Percentiles rank a stretch among this genome's conserved stretches.
phyloP scores from a whole-genome alignment of 2,329 filamentous ascomycete genomes.

The Rutstroemia sydowiana region DNA sequence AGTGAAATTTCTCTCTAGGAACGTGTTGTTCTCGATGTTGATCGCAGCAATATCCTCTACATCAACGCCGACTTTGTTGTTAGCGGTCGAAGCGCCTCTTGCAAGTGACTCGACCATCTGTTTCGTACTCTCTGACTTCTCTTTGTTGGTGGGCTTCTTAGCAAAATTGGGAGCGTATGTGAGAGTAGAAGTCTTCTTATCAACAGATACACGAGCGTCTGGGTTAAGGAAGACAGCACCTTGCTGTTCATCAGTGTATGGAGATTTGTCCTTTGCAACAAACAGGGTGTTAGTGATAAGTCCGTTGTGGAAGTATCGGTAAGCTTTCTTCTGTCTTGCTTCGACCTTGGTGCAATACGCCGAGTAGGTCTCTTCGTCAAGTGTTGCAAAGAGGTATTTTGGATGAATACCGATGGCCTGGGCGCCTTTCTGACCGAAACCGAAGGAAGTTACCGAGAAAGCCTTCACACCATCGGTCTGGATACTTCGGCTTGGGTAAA shows the following conservation, averaged over 20 bases:
- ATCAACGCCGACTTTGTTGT: conserved; percentile 85
- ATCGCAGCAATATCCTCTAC: conserved; percentile 82
- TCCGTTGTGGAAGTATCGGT: conserved; percentile 97
- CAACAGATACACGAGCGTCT: conserved; percentile 71
- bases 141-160: conserved; percentile 54
- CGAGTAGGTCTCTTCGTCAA: conserved; percentile 76
- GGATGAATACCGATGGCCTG: conserved; percentile 96
- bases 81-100: conserved; percentile 49
- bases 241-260: conserved; percentile 84
- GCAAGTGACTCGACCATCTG: conserved; percentile 74
- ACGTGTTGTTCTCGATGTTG: conserved; percentile 90
- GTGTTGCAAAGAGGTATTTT: conserved; percentile 89
- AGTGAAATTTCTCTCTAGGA: conserved; percentile 93
- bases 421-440: conserved; percentile 97
- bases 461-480: conserved; percentile 98
- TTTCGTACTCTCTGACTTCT: conserved; percentile 47
- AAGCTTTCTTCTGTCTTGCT: conserved; percentile 94
- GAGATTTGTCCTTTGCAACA: conserved; percentile 85
- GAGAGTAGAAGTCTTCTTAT: conserved; percentile 81
- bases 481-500: conserved; percentile 90
- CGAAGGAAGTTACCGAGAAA: conserved; percentile 97
- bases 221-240: conserved; percentile 89
- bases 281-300: conserved; percentile 98
- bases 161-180: conserved; percentile 60
- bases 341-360: conserved; percentile 84